Base-by-base conservation (phyloP, 1,284 basidiomycete genomes). In the Sanghuangporus baumii region DNA sequence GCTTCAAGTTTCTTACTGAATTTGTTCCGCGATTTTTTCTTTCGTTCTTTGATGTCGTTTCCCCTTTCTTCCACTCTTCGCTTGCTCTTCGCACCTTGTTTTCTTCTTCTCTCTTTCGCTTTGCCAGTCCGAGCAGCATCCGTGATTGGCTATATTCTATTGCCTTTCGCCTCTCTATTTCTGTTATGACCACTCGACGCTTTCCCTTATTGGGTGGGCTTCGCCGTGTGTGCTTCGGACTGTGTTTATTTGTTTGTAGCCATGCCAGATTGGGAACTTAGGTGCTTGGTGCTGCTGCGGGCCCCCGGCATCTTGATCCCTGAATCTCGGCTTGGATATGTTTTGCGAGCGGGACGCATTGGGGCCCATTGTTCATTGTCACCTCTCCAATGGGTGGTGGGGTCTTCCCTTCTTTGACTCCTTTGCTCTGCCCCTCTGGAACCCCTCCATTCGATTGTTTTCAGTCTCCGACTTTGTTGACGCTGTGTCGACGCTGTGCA, bases 1-100 rank as follows among this genome's bases (percentile, higher is more conserved):
- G 80, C 74, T 43, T 65, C 63, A 40, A 48, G 59, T 66, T 64
- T 5, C 23, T 57, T 50, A 38, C 55, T 59, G 58, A 59, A 41
- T 41, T 23, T 56, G 23, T 11, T 67, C 65, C 18, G 16, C 59
- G 36, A 55, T 62, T 57, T 62, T 61, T 65, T 57, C 66, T 40
- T 59, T 54, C 43, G 26, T 16, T 7, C 16, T 41, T 23, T 43
- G 7, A 12, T 16, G 2, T 57, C 23, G 12, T 47, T 9, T 36
- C 36, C 23, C 43, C 56, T 65, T 40, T 50, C 52, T 59, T 50
- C 31, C 38, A 11, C 34, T 43, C n/a, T 43, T 36, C 38, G 40
- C 23, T 41, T 41, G 38, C 34, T 55, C 16, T 57, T 57, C 26
- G 18, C 43, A 18, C 8, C 67, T 31, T 31, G 26, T 31, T 31